Conservation (phyloP, 139 green algal genomes). For the Zygnema circumcarinatum region DNA sequence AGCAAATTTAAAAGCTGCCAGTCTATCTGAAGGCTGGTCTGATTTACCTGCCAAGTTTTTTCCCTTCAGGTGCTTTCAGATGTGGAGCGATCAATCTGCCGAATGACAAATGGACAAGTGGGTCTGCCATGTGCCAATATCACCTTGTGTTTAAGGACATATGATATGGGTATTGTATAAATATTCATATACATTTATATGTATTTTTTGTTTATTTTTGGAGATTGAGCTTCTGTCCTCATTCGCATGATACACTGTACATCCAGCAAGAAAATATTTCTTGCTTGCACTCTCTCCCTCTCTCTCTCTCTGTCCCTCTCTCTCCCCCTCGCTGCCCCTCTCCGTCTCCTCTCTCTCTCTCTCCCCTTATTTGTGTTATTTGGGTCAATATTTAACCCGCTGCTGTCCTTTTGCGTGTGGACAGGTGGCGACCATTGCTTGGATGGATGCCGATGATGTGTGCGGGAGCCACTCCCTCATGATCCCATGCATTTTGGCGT, state of each 20-base stretch:
- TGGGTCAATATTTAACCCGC: too few relatives aligned
- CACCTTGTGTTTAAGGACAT: too few relatives aligned
- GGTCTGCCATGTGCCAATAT: too few relatives aligned
- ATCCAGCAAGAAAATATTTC: too few relatives aligned
- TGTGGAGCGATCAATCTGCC: slow-evolving; percentile 73
- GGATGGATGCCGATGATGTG: slow-evolving; percentile 30
- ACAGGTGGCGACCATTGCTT: slow-evolving; percentile 47
- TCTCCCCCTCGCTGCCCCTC: not conserved
- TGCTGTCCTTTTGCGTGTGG: not conserved
- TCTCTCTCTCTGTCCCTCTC: too few relatives aligned
- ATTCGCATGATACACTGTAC: too few relatives aligned
- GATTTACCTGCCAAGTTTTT: not conserved
- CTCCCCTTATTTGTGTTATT: too few relatives aligned
- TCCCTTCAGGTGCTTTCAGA: slow-evolving; percentile 69
- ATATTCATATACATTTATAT: too few relatives aligned
- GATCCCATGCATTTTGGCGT: slow-evolving; percentile 74
- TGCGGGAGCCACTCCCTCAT: slow-evolving; percentile 56
- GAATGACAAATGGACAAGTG: slow-evolving; percentile 59
- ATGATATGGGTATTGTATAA: too few relatives aligned
- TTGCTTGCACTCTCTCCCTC: too few relatives aligned
- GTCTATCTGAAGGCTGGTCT: too few relatives aligned
- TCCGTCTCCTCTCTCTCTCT: not conserved
- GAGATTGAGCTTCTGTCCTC: not conserved
- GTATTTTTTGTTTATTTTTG: not conserved
- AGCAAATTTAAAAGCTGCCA: too few relatives aligned